Evolutionary conservation across 257 asterid genomes (phyloP).

Genomic region (Solanum paucissectum): DNA sequence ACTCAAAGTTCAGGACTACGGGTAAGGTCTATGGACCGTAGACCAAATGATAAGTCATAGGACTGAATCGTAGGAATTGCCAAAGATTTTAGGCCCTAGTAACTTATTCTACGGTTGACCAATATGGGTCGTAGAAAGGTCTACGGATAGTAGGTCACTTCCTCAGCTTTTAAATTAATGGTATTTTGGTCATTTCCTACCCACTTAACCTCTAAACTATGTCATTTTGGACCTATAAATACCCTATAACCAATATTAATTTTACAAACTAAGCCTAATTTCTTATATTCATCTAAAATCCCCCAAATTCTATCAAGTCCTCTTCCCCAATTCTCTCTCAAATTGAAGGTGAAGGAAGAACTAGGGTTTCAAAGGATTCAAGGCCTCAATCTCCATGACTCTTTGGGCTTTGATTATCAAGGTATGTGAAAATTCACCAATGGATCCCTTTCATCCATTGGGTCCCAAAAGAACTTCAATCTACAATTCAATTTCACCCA

Average conservation of each 20-base stretch:
- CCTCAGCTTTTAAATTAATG: neutral
- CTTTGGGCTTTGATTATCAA: too few relatives aligned
- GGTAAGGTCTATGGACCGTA: neutral
- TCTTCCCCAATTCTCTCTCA: neutral
- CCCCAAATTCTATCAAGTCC: neutral
- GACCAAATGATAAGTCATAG: neutral
- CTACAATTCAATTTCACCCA: neutral
- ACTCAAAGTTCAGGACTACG: neutral
- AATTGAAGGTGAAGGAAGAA: neutral
- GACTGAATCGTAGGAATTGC: neutral
- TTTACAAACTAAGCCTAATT: neutral
- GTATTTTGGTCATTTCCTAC: neutral
- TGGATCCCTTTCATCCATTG: neutral
- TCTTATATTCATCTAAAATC: too few relatives aligned
- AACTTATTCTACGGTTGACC: neutral
- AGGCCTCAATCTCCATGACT: too few relatives aligned
- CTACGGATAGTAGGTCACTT: neutral
- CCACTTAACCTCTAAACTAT: neutral
- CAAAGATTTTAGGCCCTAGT: neutral
- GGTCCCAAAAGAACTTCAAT: neutral
- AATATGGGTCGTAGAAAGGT: neutral
- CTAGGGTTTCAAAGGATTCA: neutral
- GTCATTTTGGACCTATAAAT: neutral
- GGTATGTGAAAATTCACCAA: too few relatives aligned
- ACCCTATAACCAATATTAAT: neutral